Percentiles rank a stretch among this genome's conserved stretches.
These are phyloP conservation scores for Amaranthus hypochondriacus DNA, from an alignment of 148 eudicot genomes.

Conservation along the genomic window DNA sequence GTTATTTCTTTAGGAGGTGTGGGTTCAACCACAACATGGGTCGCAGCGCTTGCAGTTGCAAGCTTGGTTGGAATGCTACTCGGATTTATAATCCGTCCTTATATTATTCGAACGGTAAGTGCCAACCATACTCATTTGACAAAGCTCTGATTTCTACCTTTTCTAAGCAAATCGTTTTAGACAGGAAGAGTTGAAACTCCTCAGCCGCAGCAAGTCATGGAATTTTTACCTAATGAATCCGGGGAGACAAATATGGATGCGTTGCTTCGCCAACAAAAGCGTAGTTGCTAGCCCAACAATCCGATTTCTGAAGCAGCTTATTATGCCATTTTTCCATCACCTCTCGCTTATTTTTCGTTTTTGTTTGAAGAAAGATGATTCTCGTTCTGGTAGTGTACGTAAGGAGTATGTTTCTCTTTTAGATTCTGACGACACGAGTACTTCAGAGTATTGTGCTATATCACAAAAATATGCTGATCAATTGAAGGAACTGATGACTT, in stretches of 20 bases:
- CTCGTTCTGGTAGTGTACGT: slow-evolving; percentile 23
- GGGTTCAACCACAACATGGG: slow-evolving; percentile 34
- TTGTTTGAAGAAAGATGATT: not conserved
- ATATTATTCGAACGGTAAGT: slow-evolving; percentile 51
- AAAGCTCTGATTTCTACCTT: slow-evolving; percentile 1
- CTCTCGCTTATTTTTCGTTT: slow-evolving; percentile 46
- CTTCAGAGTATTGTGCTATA: slow-evolving; percentile 14
- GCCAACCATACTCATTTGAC: not conserved
- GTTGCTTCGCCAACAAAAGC: slow-evolving; percentile 66
- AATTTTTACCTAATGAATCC: slow-evolving; percentile 53
- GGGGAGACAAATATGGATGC: slow-evolving; percentile 57
- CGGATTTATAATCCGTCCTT: slow-evolving; percentile 63
- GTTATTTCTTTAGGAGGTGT: slow-evolving; percentile 24
- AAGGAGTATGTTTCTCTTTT: slow-evolving; percentile 37
- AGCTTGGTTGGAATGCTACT: slow-evolving; percentile 43
- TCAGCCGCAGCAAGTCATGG: slow-evolving; percentile 51
- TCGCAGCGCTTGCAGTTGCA: slow-evolving; percentile 35
- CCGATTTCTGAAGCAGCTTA: slow-evolving; percentile 22
- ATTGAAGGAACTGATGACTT: slow-evolving; percentile 44
- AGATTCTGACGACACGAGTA: slow-evolving; percentile 38
- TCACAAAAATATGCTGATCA: slow-evolving; percentile 33
- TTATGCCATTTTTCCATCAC: slow-evolving; percentile 34
- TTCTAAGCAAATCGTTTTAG: slow-evolving; percentile 49
- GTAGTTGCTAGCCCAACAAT: slow-evolving; percentile 55
- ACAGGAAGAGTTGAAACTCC: slow-evolving; percentile 46